phyloP scores from a whole-genome alignment of 2,329 filamentous ascomycete species.

The Fusarium newnesense region DNA sequence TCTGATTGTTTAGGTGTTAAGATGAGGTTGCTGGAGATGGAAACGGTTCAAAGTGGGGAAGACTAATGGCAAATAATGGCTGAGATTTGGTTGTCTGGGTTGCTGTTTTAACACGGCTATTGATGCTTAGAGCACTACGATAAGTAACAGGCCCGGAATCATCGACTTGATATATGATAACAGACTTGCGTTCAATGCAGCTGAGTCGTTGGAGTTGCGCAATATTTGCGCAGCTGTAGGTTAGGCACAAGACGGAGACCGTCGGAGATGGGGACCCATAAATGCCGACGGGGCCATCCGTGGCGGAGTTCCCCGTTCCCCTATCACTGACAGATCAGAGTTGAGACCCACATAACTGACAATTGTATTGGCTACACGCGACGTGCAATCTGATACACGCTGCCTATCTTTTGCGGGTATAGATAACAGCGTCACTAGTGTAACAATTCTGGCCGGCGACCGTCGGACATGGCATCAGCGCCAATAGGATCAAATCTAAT shows the following conservation, averaged over 20 bases:
- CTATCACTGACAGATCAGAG: neutral
- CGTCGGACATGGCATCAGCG: neutral
- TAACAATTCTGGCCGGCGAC: neutral
- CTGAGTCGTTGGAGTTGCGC: neutral
- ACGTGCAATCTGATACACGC: neutral
- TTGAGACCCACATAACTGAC: neutral
- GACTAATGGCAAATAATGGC: neutral
- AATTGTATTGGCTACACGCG: neutral
- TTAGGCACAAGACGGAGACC: neutral
- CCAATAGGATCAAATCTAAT: neutral
- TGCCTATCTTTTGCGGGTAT: neutral
- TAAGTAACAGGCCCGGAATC: fast-evolving
- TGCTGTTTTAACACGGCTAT: neutral
- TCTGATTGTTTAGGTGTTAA: fast-evolving
- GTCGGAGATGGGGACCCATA: neutral
- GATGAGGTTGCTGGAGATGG: neutral
- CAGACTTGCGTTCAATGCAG: fast-evolving
- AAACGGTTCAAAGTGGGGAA: neutral
- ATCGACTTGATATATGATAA: neutral
- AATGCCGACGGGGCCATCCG: neutral
- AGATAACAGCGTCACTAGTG: neutral
- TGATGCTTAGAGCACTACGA: fast-evolving
- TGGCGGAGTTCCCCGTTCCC: neutral
- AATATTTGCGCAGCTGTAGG: neutral
- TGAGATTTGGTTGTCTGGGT: neutral